These are phyloP conservation scores for Scedosporium boydii DNA, from an alignment of 2,329 filamentous ascomycete genomes.

Conservation along the genomic window DNA sequence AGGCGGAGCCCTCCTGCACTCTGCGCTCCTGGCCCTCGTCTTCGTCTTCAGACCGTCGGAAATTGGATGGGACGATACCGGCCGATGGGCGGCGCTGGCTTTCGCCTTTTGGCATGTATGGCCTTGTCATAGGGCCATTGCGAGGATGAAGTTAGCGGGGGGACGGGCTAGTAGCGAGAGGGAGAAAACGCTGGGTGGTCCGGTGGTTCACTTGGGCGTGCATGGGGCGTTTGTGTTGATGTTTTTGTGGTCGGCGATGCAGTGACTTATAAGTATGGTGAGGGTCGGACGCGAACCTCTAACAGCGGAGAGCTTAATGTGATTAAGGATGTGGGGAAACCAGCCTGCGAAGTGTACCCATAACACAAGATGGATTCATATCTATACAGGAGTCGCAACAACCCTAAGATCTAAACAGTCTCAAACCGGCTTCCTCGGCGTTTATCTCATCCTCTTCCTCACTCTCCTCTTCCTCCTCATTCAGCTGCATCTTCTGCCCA, in stretches of 20 bases:
- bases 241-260: slow-evolving; percentile 17
- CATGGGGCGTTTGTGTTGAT: slow-evolving; percentile 28
- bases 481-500: slow-evolving; percentile 57
- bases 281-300: not conserved
- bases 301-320: no score
- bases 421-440: slow-evolving; percentile 43
- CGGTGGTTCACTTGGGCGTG: slow-evolving; percentile 32
- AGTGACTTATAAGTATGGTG: not conserved
- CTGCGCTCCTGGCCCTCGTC: slow-evolving; percentile 31
- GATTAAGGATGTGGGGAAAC: not conserved
- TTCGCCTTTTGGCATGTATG: slow-evolving; percentile 40
- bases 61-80: slow-evolving; percentile 16
- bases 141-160: slow-evolving; percentile 19
- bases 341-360: not conserved
- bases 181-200: slow-evolving; percentile 31
- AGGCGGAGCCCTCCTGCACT: slow-evolving; percentile 35
- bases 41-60: slow-evolving; percentile 20
- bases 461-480: slow-evolving; percentile 47
- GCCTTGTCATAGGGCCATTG: slow-evolving; percentile 33
- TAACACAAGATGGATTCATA: not conserved
- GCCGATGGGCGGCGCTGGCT: slow-evolving; percentile 25
- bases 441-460: slow-evolving; percentile 38
- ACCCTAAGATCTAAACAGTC: slow-evolving; percentile 37
- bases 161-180: not conserved
- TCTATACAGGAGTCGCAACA: not conserved